Percentiles rank a stretch among this genome's conserved stretches.
Conservation (phyloP, 345 rosid genomes). For the Conringia planisiliqua region DNA sequence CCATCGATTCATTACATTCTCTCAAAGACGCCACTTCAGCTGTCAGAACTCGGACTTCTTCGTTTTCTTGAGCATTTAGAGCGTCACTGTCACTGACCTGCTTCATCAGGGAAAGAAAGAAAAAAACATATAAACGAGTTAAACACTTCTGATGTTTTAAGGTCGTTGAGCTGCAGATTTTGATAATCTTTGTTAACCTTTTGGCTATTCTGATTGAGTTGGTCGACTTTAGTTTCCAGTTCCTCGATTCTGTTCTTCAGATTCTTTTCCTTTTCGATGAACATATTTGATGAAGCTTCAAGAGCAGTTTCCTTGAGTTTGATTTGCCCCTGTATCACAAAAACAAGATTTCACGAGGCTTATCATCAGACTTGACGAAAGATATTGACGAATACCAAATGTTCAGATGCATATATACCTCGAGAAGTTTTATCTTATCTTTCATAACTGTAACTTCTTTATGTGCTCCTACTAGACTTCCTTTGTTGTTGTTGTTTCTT, state of each 20-base stretch:
- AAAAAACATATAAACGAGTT: background rate
- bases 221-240: slow-evolving; percentile 52
- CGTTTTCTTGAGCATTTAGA: slow-evolving; percentile 17
- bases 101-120: background rate
- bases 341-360: background rate
- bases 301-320: slow-evolving; percentile 60
- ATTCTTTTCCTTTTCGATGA: slow-evolving; percentile 60
- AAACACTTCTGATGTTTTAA: background rate
- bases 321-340: slow-evolving; percentile 52
- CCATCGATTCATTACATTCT: slow-evolving; percentile 64
- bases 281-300: slow-evolving; percentile 51
- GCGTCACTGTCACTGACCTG: slow-evolving; percentile 13
- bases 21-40: slow-evolving; percentile 46
- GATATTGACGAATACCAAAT: background rate
- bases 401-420: slow-evolving; percentile 46
- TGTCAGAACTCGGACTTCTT: slow-evolving; percentile 25
- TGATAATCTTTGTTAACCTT: slow-evolving; percentile 38
- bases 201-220: slow-evolving; percentile 37
- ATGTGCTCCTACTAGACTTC: slow-evolving; percentile 33
- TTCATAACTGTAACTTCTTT: slow-evolving; percentile 57
- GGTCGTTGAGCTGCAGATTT: background rate
- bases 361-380: background rate
- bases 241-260: slow-evolving; percentile 53
- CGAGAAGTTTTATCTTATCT: slow-evolving; percentile 56
- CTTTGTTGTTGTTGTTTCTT: slow-evolving; percentile 37